Base-by-base conservation (phyloP, 2,329 filamentous ascomycete genomes). In the Coccinonectria pachysandricola region DNA sequence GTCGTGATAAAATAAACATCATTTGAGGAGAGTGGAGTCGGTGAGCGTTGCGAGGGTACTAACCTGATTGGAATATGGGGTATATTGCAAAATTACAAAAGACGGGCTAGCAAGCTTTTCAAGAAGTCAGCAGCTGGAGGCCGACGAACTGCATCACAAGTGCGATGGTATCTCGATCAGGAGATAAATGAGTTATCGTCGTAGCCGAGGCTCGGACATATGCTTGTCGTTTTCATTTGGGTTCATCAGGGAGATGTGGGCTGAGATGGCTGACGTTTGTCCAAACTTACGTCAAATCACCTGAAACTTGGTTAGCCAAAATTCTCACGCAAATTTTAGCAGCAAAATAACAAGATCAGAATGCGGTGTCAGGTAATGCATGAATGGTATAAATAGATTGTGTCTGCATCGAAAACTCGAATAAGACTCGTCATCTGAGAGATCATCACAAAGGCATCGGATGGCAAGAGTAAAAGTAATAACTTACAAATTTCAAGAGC, bases 171-270 rank as follows among this genome's bases (percentile, higher is more conserved):
- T 42, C 41, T 45, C 36, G 28, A 45, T 52, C 48, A 52, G 48
- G 32, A 30, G 37, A 40, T 44, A 47, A 53, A 57, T 52, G 49
- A 47, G 37, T 51, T 57, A 39, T 60, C 56, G 46, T 60, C 56
- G 49, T 54, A 36, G 57, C 57, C 64, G 53, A 53, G 68, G 75
- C 85, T 92, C 78, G 70, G 85, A 92, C 84, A 92, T 92, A 92
- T 92, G 84, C 84, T 92, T 92, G 85, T 92, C 84, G 74, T 75
- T 79, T 71, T 68, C 64, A 67, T 72, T 79, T 85, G 73, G 67
- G 57, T 70, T 91, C 83, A 91, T 91, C 84, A 91, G 75, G 46
- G 37, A 45, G 40, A 42, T 36, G 34, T 37, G 19, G 28, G 12
- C 28, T 34, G 27, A 30, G 34, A 34, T 25, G 21, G 32, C 22